Conservation (phyloP, 208 protist genomes). For the Vickermania spadyakhi region DNA sequence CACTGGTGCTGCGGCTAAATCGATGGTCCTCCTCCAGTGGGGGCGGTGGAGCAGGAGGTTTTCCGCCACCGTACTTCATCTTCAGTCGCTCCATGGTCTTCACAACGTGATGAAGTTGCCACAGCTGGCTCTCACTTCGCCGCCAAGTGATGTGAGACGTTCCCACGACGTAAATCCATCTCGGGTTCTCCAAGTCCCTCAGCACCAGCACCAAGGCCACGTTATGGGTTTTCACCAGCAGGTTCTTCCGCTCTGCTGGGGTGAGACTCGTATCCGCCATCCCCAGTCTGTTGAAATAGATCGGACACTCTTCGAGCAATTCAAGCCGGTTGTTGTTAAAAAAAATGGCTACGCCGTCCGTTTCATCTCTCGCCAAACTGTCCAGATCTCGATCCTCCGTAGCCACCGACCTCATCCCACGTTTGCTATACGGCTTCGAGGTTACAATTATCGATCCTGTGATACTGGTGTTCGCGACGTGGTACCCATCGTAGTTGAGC, state of each 20-base stretch:
- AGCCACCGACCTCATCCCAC: neutral
- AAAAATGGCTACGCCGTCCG: slow-evolving; percentile 80
- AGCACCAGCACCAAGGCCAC: slow-evolving; percentile 71
- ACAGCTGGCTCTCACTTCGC: slow-evolving; percentile 70
- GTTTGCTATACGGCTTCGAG: slow-evolving; percentile 1
- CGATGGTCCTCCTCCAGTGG: neutral
- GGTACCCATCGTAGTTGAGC: slow-evolving; percentile 44
- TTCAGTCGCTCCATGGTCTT: slow-evolving; percentile 42
- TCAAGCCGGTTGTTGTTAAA: slow-evolving; percentile 56
- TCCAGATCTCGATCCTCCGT: neutral
- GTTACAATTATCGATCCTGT: neutral
- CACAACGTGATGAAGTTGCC: slow-evolving; percentile 65
- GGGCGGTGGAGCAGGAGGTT: neutral
- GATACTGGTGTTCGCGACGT: slow-evolving; percentile 62
- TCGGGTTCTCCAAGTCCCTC: slow-evolving; percentile 26
- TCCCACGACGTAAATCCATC: slow-evolving; percentile 46
- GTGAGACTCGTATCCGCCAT: slow-evolving; percentile 34
- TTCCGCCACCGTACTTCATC: slow-evolving; percentile 27
- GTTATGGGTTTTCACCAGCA: slow-evolving; percentile 74
- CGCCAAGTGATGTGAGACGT: slow-evolving; percentile 78
- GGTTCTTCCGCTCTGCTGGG: slow-evolving; percentile 41
- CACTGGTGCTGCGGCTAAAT: slow-evolving; percentile 1
- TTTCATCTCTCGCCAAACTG: slow-evolving; percentile 27
- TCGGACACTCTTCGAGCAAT: slow-evolving; percentile 36
- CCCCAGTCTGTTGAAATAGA: slow-evolving; percentile 72